Conservation (phyloP, 2,329 filamentous ascomycete species). For the Metarhizium brunneum region DNA sequence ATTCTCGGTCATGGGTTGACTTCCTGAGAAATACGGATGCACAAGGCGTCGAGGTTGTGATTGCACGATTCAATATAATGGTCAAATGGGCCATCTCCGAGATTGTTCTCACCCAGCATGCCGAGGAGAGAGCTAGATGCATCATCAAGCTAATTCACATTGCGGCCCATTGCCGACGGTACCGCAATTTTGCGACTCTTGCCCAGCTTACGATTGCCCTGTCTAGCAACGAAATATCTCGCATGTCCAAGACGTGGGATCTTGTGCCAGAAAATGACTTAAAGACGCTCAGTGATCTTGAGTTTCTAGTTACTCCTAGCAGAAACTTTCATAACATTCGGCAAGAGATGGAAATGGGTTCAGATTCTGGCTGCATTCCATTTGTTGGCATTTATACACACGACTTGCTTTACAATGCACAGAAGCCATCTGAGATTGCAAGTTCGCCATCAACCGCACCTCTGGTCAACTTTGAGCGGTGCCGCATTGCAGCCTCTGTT, state of each 20-base stretch:
- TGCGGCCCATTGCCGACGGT: conserved; percentile 62
- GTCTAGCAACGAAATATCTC: conserved; percentile 61
- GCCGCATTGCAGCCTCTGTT: conserved; percentile 64
- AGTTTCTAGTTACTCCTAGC: conserved; percentile 64
- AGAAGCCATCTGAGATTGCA: conserved; percentile 66
- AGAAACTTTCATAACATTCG: conserved; percentile 71
- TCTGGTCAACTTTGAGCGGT: conserved; percentile 76
- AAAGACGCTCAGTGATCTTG: conserved; percentile 57
- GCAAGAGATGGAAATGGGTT: conserved; percentile 65
- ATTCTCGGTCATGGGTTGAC: conserved; percentile 71
- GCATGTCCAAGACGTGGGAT: conserved; percentile 62
- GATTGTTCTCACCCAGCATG: conserved; percentile 61
- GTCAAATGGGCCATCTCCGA: conserved; percentile 82
- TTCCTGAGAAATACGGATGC: conserved; percentile 66
- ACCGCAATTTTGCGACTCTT: conserved; percentile 77
- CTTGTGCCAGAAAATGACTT: conserved; percentile 58
- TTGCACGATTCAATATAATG: conserved; percentile 80
- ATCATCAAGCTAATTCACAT: conserved; percentile 79
- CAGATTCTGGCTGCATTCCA: conserved; percentile 67
- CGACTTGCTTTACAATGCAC: conserved; percentile 72
- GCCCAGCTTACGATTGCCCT: conserved; percentile 72
- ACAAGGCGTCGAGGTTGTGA: conserved; percentile 71
- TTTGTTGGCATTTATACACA: conserved; percentile 81
- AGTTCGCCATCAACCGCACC: conserved; percentile 56
- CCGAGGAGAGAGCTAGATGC: conserved; percentile 65